Conservation (phyloP, 495 filamentous ascomycete species). For the Wilcoxina mikolae region DNA sequence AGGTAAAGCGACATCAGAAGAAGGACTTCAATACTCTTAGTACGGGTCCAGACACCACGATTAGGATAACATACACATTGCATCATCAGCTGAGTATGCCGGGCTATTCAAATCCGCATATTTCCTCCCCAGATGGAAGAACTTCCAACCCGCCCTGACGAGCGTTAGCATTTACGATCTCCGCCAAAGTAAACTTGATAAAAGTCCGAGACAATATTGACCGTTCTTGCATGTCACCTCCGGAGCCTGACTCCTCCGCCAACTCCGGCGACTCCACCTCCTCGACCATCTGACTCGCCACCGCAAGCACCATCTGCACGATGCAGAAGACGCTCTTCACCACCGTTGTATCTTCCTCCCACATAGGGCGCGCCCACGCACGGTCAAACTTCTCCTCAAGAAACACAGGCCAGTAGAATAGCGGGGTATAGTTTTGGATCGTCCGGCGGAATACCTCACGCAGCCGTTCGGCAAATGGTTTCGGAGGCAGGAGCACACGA, state of each 20-base stretch:
- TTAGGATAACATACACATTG: conserved; percentile 12
- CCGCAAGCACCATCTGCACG: conserved; percentile 22
- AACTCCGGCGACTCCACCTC: conserved; percentile 14
- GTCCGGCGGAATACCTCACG: conserved; percentile 21
- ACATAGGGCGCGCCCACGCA: conserved; percentile 23
- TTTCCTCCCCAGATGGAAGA: conserved; percentile 23
- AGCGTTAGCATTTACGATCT: not conserved
- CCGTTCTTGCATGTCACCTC: conserved; percentile 16
- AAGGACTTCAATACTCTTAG: conserved; percentile 14
- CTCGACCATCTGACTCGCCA: conserved; percentile 24
- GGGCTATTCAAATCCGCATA: conserved; percentile 26
- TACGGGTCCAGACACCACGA: not conserved
- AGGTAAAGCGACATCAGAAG: conserved; percentile 27
- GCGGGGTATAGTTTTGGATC: conserved; percentile 20
- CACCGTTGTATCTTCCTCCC: conserved; percentile 21
- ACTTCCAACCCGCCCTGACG: conserved; percentile 28
- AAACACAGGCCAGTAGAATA: conserved; percentile 24
- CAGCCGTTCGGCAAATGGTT: conserved; percentile 15
- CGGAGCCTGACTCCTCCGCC: conserved; percentile 16
- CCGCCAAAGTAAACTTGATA: not conserved
- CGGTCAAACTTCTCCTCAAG: conserved; percentile 23
- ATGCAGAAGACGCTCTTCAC: conserved; percentile 27
- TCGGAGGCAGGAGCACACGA: conserved; percentile 23
- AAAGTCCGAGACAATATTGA: conserved; percentile 8
- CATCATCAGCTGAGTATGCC: conserved; percentile 25